Conservation (phyloP, 1,284 basidiomycete species). For the Sporisorium scitamineum region DNA sequence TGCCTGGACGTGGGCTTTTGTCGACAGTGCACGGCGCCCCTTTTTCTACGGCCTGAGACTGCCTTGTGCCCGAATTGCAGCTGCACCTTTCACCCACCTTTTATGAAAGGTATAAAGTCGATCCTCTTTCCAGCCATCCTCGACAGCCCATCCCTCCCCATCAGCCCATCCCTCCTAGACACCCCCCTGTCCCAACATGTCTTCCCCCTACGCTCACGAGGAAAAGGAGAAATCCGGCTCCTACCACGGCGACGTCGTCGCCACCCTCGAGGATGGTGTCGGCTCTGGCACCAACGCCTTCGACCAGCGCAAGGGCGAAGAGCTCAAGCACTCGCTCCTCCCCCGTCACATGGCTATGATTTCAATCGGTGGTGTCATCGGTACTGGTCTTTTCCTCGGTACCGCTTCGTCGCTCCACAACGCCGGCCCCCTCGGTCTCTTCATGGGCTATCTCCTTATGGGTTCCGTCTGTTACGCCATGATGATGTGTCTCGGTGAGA, state of each 20-base stretch:
- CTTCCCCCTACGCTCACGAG: slow-evolving; percentile 30
- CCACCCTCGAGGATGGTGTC: slow-evolving; percentile 48
- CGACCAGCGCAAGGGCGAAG: slow-evolving; percentile 53
- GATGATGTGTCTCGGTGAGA: slow-evolving; percentile 71
- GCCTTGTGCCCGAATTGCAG: neutral
- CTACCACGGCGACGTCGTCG: slow-evolving; percentile 29
- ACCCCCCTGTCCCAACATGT: slow-evolving; percentile 15
- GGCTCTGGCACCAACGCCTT: slow-evolving; percentile 34
- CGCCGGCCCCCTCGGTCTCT: slow-evolving; percentile 71
- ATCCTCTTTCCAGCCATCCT: neutral
- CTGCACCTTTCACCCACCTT: slow-evolving; percentile 1
- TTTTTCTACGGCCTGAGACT: neutral
- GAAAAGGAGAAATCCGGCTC: slow-evolving; percentile 45
- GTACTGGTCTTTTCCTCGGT: slow-evolving; percentile 76
- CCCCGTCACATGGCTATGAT: slow-evolving; percentile 58
- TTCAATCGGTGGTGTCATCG: slow-evolving; percentile 52
- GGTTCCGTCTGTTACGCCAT: slow-evolving; percentile 59
- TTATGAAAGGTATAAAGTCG: slow-evolving; percentile 27
- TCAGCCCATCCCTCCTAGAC: neutral
- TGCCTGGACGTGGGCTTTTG: neutral
- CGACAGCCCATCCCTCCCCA: neutral
- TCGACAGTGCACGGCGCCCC: neutral
- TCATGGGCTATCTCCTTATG: slow-evolving; percentile 68
- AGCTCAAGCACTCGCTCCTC: slow-evolving; percentile 54
- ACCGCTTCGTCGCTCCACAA: slow-evolving; percentile 74